Percentiles rank a stretch among this genome's conserved stretches.
Conservation (phyloP, 306 rosid species). For the Sicyos edulis region DNA sequence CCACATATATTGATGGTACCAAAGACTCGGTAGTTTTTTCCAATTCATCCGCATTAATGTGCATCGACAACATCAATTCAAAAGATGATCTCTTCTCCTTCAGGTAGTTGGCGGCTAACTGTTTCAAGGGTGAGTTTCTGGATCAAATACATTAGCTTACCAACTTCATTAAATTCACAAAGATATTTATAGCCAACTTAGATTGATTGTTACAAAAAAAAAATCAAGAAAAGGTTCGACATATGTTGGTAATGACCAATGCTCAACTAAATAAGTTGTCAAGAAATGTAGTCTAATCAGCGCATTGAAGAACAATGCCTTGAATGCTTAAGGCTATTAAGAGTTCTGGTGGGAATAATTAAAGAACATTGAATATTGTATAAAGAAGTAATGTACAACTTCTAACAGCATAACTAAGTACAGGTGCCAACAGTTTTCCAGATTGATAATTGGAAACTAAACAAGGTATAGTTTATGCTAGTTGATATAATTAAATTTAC, state of each 20-base stretch:
- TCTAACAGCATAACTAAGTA: slow-evolving; percentile 1
- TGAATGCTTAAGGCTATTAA: not conserved
- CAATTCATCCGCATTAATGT: slow-evolving; percentile 46
- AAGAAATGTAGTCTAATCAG: not conserved
- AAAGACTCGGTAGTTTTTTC: slow-evolving; percentile 58
- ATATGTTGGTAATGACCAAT: not conserved
- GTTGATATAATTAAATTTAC: no score
- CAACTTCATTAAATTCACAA: slow-evolving; percentile 4
- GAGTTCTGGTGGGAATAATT: not conserved
- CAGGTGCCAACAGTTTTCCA: not conserved
- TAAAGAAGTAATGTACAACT: not conserved
- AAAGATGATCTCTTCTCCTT: slow-evolving; percentile 74
- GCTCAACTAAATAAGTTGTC: not conserved
- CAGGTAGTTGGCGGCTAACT: slow-evolving; percentile 84
- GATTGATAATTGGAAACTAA: not conserved
- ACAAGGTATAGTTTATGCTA: not conserved
- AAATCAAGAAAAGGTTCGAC: not conserved
- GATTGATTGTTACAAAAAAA: not conserved
- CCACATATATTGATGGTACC: slow-evolving; percentile 69
- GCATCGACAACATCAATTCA: slow-evolving; percentile 65
- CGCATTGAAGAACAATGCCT: not conserved
- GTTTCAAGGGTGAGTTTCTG: slow-evolving; percentile 33
- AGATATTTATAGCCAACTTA: not conserved
- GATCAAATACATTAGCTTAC: slow-evolving; percentile 13
- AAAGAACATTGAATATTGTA: slow-evolving; percentile 12